These are phyloP conservation scores for Trametes maxima DNA, from an alignment of 768 basidiomycete genomes.

Conservation along the genomic window DNA sequence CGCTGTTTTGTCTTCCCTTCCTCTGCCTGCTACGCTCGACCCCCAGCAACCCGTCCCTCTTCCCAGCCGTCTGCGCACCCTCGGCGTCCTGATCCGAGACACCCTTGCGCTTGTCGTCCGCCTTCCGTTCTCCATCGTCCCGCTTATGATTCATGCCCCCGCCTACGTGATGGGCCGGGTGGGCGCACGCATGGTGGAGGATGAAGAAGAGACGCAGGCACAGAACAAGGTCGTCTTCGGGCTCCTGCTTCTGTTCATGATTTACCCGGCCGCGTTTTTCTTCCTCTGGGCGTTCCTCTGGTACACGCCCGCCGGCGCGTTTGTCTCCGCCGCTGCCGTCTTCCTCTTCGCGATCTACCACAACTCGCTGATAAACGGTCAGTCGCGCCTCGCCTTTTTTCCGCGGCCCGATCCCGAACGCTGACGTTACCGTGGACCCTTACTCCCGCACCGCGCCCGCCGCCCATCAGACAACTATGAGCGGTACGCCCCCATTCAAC, in stretches of 20 bases:
- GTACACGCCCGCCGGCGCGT: slow-evolving; percentile 72
- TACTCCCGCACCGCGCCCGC: neutral
- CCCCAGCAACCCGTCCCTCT: slow-evolving; percentile 71
- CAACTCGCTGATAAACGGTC: slow-evolving; percentile 80
- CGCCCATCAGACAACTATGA: slow-evolving; percentile 65
- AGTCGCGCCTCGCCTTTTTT: slow-evolving; percentile 36
- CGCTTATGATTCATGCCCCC: slow-evolving; percentile 81
- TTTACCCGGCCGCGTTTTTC: slow-evolving; percentile 86
- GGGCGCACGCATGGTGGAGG: slow-evolving; percentile 72
- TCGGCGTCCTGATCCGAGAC: slow-evolving; percentile 78
- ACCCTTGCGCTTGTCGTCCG: slow-evolving; percentile 68
- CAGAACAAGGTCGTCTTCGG: slow-evolving; percentile 97
- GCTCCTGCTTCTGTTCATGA: slow-evolving; percentile 70
- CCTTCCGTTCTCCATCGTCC: slow-evolving; percentile 89
- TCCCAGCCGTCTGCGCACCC: slow-evolving; percentile 81
- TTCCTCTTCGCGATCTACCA: slow-evolving; percentile 87
- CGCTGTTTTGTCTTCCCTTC: slow-evolving; percentile 79
- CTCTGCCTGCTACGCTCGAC: slow-evolving; percentile 82
- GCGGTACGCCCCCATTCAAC: slow-evolving; percentile 49
- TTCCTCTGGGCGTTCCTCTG: slow-evolving; percentile 83
- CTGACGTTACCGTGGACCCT: neutral
- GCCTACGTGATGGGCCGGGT: slow-evolving; percentile 80
- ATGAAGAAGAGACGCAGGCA: slow-evolving; percentile 94
- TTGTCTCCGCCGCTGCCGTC: slow-evolving; percentile 67
- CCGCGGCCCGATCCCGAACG: neutral